phyloP scores from a whole-genome alignment of 495 filamentous ascomycete genomes.

The Recurvomyces mirabilis region DNA sequence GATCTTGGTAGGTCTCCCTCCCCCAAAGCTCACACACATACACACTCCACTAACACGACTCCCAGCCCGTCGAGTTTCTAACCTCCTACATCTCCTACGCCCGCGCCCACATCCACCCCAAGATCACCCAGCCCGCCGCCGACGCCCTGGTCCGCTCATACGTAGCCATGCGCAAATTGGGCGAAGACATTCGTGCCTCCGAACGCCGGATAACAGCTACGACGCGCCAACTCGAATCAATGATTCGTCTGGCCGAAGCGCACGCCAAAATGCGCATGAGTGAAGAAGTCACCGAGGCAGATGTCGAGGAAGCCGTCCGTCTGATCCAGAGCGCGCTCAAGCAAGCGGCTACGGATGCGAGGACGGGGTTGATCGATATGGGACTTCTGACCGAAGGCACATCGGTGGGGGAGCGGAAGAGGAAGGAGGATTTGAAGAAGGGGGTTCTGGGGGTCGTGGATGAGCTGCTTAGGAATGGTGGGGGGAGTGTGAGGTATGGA shows the following conservation, averaged over 20 bases:
- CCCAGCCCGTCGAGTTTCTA: slow-evolving; percentile 80
- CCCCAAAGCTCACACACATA: neutral
- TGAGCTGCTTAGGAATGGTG: slow-evolving; percentile 46
- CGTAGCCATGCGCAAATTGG: slow-evolving; percentile 90
- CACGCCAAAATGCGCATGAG: slow-evolving; percentile 95
- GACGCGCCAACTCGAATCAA: slow-evolving; percentile 87
- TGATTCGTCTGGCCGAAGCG: slow-evolving; percentile 92
- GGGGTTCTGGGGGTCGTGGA: slow-evolving; percentile 64
- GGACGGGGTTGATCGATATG: slow-evolving; percentile 96
- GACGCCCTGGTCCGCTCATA: slow-evolving; percentile 75
- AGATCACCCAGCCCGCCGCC: slow-evolving; percentile 63
- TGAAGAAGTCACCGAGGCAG: slow-evolving; percentile 58
- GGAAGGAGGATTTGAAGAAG: slow-evolving; percentile 74
- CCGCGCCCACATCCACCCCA: slow-evolving; percentile 72
- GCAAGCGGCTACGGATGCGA: slow-evolving; percentile 81
- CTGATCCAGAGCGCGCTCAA: slow-evolving; percentile 92
- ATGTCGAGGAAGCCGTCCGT: slow-evolving; percentile 84
- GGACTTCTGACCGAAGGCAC: slow-evolving; percentile 84
- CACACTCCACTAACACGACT: slow-evolving; percentile 2
- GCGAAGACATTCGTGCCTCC: slow-evolving; percentile 82
- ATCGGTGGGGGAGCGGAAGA: slow-evolving; percentile 66
- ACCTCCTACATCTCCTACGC: slow-evolving; percentile 98
- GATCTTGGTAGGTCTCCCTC: slow-evolving; percentile 55
- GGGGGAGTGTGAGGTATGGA: slow-evolving; percentile 59
- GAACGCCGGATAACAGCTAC: slow-evolving; percentile 97